Evolutionary conservation across 2,329 filamentous ascomycete genomes (phyloP), one percentile per base, ranked within the genome.

Genomic region (Calonectria ilicicola): DNA sequence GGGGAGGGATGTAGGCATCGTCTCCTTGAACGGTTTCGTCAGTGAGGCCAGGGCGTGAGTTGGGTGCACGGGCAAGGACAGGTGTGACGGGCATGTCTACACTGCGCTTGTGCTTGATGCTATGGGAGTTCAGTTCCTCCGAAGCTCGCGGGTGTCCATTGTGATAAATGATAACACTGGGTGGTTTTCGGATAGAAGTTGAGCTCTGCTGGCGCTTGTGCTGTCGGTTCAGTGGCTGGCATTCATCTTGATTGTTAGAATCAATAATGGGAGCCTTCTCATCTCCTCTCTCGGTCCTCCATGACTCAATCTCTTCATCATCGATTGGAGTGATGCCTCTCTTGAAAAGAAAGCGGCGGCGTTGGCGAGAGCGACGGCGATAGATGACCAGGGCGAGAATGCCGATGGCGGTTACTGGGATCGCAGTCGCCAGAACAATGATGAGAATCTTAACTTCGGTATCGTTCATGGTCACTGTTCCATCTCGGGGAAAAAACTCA

Each of bases 241-340:
- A 19, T 19, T 26, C 19, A 15, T 63, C 58, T 21, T 63, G 17
- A 17, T 53, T 26, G 27, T 60, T 67, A 65, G 29, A 70, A 65
- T 78, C 75, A 38, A 75, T 72, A 46, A 78, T 71, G n/a, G 66
- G 83, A 15, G 77, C 76, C 79, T 84, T 82, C 76, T 84, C 80
- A 47, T 79, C 75, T 62, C 63, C 64, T 65, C 79, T 80, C 66
- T 83, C 84, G 32, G 83, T 82, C 78, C 90, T 91, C 91, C 91
- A 93, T 5, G 89, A 91, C 76, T 90, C 89, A 71, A 93, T 93
- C 80, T 93, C 91, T 72, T 92, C 90, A 76, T 93, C 91, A 74
- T 89, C 87, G 72, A 93, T 91, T 15, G 91, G 91, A 0, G 90
- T 90, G 53, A 90, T 89, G 60, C 89, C 90, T 64, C 91, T 85